These are phyloP conservation scores for Gracilaria caudata DNA, from an alignment of 23 red algal genomes.

Conservation along the genomic window DNA sequence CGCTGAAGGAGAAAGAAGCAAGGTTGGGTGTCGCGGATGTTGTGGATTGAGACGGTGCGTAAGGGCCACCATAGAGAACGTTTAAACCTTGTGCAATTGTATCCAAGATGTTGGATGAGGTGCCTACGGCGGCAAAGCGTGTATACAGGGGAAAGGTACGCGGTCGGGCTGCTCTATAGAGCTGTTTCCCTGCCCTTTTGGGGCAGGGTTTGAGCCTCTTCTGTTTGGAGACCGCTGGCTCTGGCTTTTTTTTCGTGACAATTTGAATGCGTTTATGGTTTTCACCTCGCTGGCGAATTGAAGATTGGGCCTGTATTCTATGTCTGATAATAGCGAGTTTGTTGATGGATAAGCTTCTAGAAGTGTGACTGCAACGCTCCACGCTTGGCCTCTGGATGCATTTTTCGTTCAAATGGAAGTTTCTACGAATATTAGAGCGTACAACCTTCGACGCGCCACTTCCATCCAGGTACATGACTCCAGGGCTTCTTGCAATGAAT, in stretches of 20 bases:
- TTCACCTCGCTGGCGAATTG: constrained; percentile 1
- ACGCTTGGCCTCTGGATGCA: not conserved
- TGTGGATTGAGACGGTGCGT: too few relatives aligned
- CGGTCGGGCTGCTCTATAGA: too few relatives aligned
- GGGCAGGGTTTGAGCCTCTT: not conserved
- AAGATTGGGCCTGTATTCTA: not conserved
- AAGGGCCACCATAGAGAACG: too few relatives aligned
- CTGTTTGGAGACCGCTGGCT: not conserved
- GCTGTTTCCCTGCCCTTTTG: too few relatives aligned
- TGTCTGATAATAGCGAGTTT: not conserved
- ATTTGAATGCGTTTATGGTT: not conserved
- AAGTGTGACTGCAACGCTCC: not conserved
- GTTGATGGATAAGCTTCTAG: not conserved
- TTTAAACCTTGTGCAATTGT: too few relatives aligned
- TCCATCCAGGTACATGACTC: not conserved
- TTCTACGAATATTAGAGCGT: not conserved
- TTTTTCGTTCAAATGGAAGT: not conserved
- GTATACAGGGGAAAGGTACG: too few relatives aligned
- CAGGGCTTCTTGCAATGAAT: not conserved
- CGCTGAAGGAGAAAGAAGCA: too few relatives aligned
- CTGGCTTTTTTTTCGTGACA: not conserved
- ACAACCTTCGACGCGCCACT: not conserved
- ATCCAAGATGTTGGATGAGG: too few relatives aligned
- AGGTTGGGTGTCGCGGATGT: too few relatives aligned
- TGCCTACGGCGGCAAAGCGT: too few relatives aligned